Percentiles rank a stretch among this genome's conserved stretches.
phyloP scores from a whole-genome alignment of 2,329 filamentous ascomycete species.

The Colletotrichum euphorbiae region DNA sequence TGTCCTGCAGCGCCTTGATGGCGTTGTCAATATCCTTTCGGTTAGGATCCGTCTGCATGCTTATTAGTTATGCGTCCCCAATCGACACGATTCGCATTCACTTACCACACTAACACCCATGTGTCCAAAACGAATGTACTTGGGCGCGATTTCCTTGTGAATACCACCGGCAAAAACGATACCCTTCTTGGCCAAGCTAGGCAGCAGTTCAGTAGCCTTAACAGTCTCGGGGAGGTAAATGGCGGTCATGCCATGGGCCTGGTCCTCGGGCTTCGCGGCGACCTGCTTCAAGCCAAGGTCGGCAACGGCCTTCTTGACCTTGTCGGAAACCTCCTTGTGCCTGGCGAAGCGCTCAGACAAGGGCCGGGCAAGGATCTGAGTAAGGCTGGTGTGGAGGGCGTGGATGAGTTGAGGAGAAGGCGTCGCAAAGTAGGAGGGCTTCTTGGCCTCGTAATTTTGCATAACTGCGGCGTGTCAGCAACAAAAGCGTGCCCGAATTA shows the following conservation, averaged over 20 bases:
- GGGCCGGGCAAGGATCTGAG: constrained; percentile 84
- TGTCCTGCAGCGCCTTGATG: constrained; percentile 79
- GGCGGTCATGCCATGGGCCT: constrained; percentile 97
- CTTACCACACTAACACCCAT: constrained; percentile 93
- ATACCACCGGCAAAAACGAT: constrained; percentile 95
- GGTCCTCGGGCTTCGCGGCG: constrained; percentile 85
- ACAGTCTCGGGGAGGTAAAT: constrained; percentile 92
- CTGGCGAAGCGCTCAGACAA: constrained; percentile 84
- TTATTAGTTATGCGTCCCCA: constrained; percentile 42
- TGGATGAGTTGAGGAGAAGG: constrained; percentile 94
- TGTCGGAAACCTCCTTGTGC: constrained; percentile 83
- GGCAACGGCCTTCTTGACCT: constrained; percentile 84
- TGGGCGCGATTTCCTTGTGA: constrained; percentile 93
- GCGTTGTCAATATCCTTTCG: constrained; percentile 88
- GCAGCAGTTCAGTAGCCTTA: constrained; percentile 83
- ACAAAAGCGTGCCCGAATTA: not conserved
- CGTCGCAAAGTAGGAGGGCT: constrained; percentile 97
- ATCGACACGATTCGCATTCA: constrained; percentile 39
- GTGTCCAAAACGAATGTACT: constrained; percentile 96
- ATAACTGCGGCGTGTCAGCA: constrained; percentile 71
- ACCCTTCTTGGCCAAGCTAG: constrained; percentile 85
- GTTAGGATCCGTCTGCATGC: constrained; percentile 74
- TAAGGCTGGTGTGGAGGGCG: constrained; percentile 89
- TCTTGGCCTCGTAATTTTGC: constrained; percentile 98
- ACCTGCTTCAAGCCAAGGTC: constrained; percentile 90